Evolutionary conservation across 768 basidiomycete genomes (phyloP).

Genomic region (Naganishia randhawae): DNA sequence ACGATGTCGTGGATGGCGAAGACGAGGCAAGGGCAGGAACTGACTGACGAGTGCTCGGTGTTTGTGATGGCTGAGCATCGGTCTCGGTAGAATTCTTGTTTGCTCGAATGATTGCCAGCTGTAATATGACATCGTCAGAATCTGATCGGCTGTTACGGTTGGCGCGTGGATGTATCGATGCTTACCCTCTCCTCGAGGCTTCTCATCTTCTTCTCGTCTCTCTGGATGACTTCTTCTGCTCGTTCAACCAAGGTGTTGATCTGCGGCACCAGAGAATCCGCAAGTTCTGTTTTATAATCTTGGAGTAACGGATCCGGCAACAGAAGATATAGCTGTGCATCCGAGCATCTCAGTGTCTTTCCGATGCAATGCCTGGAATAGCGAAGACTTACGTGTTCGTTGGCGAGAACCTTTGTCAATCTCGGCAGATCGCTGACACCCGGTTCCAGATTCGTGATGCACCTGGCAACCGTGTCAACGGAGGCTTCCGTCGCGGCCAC

Average conservation of each 20-base stretch:
- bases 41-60: background rate
- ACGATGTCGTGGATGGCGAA: background rate
- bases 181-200: constrained; percentile 43
- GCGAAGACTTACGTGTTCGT: constrained; percentile 42
- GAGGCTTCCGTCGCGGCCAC: constrained; percentile 3
- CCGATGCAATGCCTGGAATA: background rate
- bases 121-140: background rate
- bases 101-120: constrained; percentile 5
- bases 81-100: constrained; percentile 4
- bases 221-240: constrained; percentile 36
- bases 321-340: constrained; percentile 45
- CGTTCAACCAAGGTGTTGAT: constrained; percentile 44
- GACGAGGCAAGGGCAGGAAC: background rate
- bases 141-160: too few species aligned
- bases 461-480: constrained; percentile 1
- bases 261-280: constrained; percentile 42
- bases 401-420: constrained; percentile 42
- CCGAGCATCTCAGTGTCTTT: background rate
- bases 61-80: background rate
- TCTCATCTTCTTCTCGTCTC: constrained; percentile 31
- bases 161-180: background rate
- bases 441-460: constrained; percentile 7
- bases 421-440: constrained; percentile 44
- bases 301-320: constrained; percentile 44
- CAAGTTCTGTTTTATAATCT: constrained; percentile 42